These are phyloP conservation scores for Ustilaginoidea virens DNA, from an alignment of 2,329 filamentous ascomycete genomes.

Conservation along the genomic window DNA sequence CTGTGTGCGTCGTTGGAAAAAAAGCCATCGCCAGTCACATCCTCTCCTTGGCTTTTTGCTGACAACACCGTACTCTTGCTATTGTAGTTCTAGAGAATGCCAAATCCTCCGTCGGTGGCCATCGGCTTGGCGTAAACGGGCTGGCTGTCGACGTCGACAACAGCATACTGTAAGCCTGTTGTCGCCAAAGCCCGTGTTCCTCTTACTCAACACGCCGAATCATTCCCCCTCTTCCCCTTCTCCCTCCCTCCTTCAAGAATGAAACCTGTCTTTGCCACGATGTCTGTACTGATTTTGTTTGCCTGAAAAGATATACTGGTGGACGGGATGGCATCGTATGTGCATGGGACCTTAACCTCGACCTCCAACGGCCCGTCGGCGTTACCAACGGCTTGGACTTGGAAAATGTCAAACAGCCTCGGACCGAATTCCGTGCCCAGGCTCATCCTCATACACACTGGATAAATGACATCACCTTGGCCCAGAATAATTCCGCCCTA, in stretches of 20 bases:
- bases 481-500: conserved; percentile 61
- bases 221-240: conserved; percentile 1
- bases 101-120: conserved; percentile 52
- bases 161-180: conserved; percentile 63
- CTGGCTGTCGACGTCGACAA: conserved; percentile 72
- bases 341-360: conserved; percentile 78
- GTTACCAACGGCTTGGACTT: conserved; percentile 11
- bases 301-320: conserved; percentile 62
- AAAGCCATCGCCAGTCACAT: too few species aligned
- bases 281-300: too few species aligned
- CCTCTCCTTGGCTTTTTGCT: too few species aligned
- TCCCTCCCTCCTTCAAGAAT: conserved; percentile 5
- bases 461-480: conserved; percentile 84
- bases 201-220: too few species aligned
- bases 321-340: conserved; percentile 92
- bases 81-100: conserved; percentile 40
- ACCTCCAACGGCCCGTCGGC: conserved; percentile 30
- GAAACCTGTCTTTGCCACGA: too few species aligned
- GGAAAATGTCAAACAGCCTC: conserved; percentile 17
- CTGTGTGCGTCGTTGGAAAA: too few species aligned
- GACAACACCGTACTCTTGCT: neutral
- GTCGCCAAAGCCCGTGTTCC: too few species aligned
- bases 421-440: conserved; percentile 44
- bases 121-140: conserved; percentile 88
- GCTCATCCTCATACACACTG: conserved; percentile 77